Base-by-base conservation (phyloP, 2,329 filamentous ascomycete genomes). In the Fusarium tjaetaba region DNA sequence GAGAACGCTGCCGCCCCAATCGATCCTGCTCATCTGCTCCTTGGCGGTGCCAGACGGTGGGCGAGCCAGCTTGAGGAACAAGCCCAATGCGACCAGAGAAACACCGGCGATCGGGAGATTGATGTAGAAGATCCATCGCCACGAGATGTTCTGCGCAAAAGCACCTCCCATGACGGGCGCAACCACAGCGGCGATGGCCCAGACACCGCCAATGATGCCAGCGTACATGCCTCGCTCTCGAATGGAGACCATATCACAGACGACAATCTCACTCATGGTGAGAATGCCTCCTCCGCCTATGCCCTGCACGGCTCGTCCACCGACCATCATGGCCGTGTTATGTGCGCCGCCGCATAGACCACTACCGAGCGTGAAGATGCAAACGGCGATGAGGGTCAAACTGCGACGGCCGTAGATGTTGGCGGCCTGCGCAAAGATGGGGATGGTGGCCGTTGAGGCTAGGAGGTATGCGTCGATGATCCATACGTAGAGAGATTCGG, bases 331-430 rank as follows among this genome's bases (percentile, higher is more conserved):
- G 4, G 64, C 63, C 28, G 78, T 76, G 43, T 65, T 71, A 9
- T 39, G 64, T 22, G 76, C 75, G 7, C 74, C 70, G 7, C 71
- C 83, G 20, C 61, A 69, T 5, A 75, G 24, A 13, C 70, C 70
- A 24, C 78, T 79, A 4, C 79, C 77, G 8, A 78, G 61, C 4
- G 70, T 61, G 26, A 80, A 80, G 4, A 73, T 30, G 59, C 53
- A 70, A n/a, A 66, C 65, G 7, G 75, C 59, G 9, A 70, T 28
- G 1, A 88, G 75, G 7, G 80, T 79, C 6, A 82, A 75, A 60
- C 79, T 82, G 28, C 85, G 81, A 5, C 88, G 82, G 20, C 88
- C 88, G 61, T 86, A 88, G 26, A 89, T 81, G 68, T 88, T 82
- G 34, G 84, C 81, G 0, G 86, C 65, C 71, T 89, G 86, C 3